Evolutionary conservation across 2,329 filamentous ascomycete species (phyloP).

Genomic region (Eurotiales sp.): DNA sequence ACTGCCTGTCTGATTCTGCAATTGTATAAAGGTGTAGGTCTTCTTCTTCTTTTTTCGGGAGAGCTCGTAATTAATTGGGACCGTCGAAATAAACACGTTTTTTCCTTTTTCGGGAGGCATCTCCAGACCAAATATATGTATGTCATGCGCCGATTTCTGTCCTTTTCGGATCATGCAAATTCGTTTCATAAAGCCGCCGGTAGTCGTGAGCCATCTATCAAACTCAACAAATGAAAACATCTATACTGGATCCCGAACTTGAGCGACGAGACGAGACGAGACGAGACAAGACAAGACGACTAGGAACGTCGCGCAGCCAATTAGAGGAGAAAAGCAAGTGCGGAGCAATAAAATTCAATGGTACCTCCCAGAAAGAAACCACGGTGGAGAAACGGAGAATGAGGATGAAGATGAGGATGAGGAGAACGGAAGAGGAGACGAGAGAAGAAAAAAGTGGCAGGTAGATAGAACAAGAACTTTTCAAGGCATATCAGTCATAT

Average conservation of each 20-base stretch:
- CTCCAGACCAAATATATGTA: background rate
- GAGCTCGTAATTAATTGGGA: too few species aligned
- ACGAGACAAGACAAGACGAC: background rate
- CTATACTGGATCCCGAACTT: background rate
- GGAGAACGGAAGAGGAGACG: background rate
- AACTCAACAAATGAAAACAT: background rate
- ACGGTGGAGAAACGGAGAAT: background rate
- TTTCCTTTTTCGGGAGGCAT: background rate
- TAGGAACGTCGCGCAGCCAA: background rate
- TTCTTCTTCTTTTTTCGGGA: too few species aligned
- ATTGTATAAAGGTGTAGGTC: too few species aligned
- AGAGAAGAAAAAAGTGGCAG: constrained; percentile 6
- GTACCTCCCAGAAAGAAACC: background rate
- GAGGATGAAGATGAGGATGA: background rate
- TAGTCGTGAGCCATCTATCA: background rate
- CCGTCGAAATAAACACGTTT: too few species aligned
- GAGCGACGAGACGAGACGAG: background rate
- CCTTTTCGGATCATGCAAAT: background rate
- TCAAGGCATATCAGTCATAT: constrained; percentile 16
- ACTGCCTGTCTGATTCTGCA: too few species aligned
- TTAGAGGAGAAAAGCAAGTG: constrained; percentile 1
- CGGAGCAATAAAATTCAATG: constrained; percentile 2
- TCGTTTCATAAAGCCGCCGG: background rate
- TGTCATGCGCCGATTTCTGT: background rate
- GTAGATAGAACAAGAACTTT: constrained; percentile 12